A percentile compares a stretch with the other conserved stretches of the same genome.
phyloP scores from a whole-genome alignment of 352 stramenopile genomes.

The Globisporangium iwayamae region DNA sequence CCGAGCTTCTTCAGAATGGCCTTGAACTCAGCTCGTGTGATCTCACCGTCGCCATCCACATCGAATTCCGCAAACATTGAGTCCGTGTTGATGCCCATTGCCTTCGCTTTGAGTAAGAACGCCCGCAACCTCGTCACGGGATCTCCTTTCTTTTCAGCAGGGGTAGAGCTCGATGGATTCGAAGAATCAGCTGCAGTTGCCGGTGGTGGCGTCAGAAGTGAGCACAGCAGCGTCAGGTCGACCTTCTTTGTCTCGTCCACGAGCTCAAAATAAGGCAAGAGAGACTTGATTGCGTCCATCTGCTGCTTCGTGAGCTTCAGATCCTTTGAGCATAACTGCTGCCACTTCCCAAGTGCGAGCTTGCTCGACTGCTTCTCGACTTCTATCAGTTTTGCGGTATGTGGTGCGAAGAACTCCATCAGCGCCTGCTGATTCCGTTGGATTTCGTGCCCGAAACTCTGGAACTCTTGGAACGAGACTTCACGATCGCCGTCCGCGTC shows the following conservation, averaged over 20 bases:
- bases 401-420: constrained; percentile 21
- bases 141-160: background rate
- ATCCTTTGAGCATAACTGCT: constrained; percentile 26
- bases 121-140: constrained; percentile 16
- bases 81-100: constrained; percentile 40
- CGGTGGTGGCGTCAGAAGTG: constrained; percentile 4
- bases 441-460: constrained; percentile 47
- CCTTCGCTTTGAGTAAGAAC: constrained; percentile 33
- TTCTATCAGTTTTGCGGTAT: constrained; percentile 20
- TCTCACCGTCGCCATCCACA: constrained; percentile 45
- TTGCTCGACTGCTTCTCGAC: background rate
- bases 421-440: constrained; percentile 28
- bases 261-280: constrained; percentile 29
- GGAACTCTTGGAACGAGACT: constrained; percentile 58
- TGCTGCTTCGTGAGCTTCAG: constrained; percentile 25
- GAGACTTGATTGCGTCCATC: constrained; percentile 17
- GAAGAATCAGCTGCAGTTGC: background rate
- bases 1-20: constrained; percentile 42
- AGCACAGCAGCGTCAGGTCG: constrained; percentile 13
- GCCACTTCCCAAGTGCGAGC: constrained; percentile 28
- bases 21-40: constrained; percentile 57
- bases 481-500: constrained; percentile 53
- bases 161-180: background rate
- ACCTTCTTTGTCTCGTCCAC: constrained; percentile 24
- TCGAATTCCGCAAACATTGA: constrained; percentile 72